Evolutionary conservation across 257 asterid species (phyloP), one percentile per base, ranked within the genome.

Genomic region (Ehretia macrophylla): DNA sequence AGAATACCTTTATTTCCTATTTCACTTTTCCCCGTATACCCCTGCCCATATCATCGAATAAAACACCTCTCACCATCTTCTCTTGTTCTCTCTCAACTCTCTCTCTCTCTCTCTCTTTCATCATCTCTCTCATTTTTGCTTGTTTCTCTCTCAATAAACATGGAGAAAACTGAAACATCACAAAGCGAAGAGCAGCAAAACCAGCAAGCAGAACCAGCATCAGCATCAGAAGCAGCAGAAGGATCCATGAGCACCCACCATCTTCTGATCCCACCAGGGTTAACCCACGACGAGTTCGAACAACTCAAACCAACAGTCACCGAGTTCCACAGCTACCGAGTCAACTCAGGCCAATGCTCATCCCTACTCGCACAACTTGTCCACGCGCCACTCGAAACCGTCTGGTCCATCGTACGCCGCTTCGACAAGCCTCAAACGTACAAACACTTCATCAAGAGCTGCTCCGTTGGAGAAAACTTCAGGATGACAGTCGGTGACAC

Each of bases 401-500:
- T 87, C 23, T 90, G 96, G 98, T 70, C 96, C 65, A 40, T 79
- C 73, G 77, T 82, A 62, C 89, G 96, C 39, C 79, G 77, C 19
- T 90, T 90, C 86, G 95, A 87, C 73, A 80, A 62, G 66, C 96
- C 95, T 1, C 94, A 85, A 55, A 80, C 71, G 0, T 90, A 90
- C 89, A 90, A 90, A 35, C 96, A 90, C 96, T 90, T 90, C 87
- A 90, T 87, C 77, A 90, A 80, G 71, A 85, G 94, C 83, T 90
- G 96, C 78, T 49, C 56, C 68, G 93, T 79, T 1, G 39, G 72
- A 16, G 83, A 78, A 6, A 83, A 67, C 14, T 86, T 80, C 67
- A 60, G 39, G 44, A 56, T 70, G 65, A 47, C 60, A 16, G 82
- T 73, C 44, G 95, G 96, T 0, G 96, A 72, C 69, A 82, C 89